These are phyloP conservation scores for Tuctoria greenei DNA, from an alignment of 176 grass and related monocot genomes.

Conservation along the genomic window DNA sequence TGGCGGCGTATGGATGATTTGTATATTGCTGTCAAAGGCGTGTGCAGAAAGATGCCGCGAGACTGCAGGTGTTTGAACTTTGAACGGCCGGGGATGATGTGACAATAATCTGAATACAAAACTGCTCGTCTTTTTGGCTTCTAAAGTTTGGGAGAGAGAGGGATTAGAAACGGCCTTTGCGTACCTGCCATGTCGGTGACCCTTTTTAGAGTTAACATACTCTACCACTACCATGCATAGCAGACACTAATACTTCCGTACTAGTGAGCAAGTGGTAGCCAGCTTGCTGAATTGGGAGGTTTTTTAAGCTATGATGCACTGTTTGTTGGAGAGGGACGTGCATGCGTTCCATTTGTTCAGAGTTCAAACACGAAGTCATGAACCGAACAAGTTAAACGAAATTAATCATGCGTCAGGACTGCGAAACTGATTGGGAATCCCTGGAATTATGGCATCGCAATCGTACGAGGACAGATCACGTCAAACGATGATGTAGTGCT, in stretches of 20 bases:
- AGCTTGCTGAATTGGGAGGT: slow-evolving; percentile 1
- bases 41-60: slow-evolving; percentile 45
- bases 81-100: too few relatives aligned
- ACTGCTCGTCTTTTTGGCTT: slow-evolving; percentile 21
- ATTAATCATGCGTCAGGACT: not conserved
- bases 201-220: not conserved
- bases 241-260: not conserved
- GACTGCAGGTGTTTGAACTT: slow-evolving; percentile 51
- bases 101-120: slow-evolving; percentile 40
- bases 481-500: not conserved
- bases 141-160: not conserved
- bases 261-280: slow-evolving; percentile 21
- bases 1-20: not conserved
- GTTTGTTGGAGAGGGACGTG: not conserved
- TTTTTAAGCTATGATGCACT: not conserved
- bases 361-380: not conserved
- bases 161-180: slow-evolving; percentile 34
- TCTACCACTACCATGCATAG: not conserved
- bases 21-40: slow-evolving; percentile 31
- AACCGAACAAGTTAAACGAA: not conserved
- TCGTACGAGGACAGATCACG: slow-evolving; percentile 8
- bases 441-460: not conserved
- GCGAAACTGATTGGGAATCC: not conserved
- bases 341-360: too few relatives aligned
- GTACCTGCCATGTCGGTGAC: slow-evolving; percentile 37